Evolutionary conservation across 805 yeast species (phyloP).

Genomic region (Yamadazyma phyllophila): DNA sequence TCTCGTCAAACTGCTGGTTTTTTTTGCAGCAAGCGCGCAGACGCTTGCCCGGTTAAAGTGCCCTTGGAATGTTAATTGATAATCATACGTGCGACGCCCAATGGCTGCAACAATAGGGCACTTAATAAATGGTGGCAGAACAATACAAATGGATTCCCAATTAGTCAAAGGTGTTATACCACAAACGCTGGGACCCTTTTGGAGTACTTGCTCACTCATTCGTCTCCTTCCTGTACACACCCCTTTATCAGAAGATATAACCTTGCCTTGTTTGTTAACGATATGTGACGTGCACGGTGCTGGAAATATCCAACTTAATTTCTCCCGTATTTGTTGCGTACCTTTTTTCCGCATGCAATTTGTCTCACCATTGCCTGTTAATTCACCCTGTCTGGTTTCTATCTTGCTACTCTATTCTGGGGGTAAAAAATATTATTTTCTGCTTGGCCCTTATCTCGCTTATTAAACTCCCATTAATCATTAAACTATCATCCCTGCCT

Average conservation of each 20-base stretch:
- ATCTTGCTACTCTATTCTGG: too few species aligned
- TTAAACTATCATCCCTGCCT: background rate
- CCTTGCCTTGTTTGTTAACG: background rate
- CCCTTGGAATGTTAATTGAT: background rate
- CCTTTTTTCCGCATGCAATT: background rate
- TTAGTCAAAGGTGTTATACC: background rate
- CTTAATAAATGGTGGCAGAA: background rate
- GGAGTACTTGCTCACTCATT: background rate
- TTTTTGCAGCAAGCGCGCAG: slow-evolving; percentile 4
- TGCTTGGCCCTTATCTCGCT: background rate
- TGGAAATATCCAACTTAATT: background rate
- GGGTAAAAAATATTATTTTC: too few species aligned
- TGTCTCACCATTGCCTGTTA: background rate
- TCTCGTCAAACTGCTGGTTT: slow-evolving; percentile 4
- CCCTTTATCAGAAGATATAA: background rate
- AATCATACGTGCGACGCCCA: slow-evolving; percentile 1
- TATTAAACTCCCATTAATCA: background rate
- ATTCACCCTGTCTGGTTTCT: background rate
- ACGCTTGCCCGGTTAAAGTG: background rate
- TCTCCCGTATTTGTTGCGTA: background rate
- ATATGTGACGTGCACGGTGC: background rate
- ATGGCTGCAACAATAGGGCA: slow-evolving; percentile 2
- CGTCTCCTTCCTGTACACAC: background rate
- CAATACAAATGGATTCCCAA: background rate
- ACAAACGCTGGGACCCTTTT: background rate